Conservation (phyloP, 495 filamentous ascomycete genomes). For the Geopyxis carbonaria region DNA sequence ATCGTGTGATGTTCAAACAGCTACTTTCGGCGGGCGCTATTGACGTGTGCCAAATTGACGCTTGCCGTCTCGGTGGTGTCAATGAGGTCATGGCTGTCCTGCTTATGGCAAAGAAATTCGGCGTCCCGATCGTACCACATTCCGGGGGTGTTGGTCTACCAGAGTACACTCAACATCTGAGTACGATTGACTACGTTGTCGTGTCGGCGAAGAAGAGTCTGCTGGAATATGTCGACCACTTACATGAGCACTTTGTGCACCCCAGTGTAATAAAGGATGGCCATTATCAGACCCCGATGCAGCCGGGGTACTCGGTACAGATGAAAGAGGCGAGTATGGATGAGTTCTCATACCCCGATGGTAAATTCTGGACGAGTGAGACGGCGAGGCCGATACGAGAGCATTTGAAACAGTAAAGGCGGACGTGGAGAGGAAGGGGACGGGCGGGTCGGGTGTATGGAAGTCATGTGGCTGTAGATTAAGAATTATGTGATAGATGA, state of each 20-base stretch:
- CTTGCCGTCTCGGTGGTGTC: slow-evolving; percentile 77
- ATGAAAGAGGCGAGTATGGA: slow-evolving; percentile 86
- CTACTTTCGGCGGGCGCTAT: slow-evolving; percentile 61
- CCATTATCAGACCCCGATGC: slow-evolving; percentile 69
- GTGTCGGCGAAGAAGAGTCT: slow-evolving; percentile 66
- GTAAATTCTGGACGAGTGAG: slow-evolving; percentile 68
- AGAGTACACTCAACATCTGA: slow-evolving; percentile 87
- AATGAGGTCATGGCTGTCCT: slow-evolving; percentile 89
- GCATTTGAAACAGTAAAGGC: slow-evolving; percentile 17
- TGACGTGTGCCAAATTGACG: slow-evolving; percentile 80
- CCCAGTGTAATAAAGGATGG: slow-evolving; percentile 66
- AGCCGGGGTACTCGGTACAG: slow-evolving; percentile 77
- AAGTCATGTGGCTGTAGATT: no score
- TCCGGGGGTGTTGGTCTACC: slow-evolving; percentile 79
- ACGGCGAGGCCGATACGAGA: slow-evolving; percentile 52
- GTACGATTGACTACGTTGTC: slow-evolving; percentile 85
- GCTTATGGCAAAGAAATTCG: slow-evolving; percentile 71
- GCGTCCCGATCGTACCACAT: slow-evolving; percentile 74
- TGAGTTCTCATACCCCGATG: slow-evolving; percentile 49
- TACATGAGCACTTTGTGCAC: slow-evolving; percentile 86
- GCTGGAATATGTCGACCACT: slow-evolving; percentile 80
- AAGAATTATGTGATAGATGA: no score
- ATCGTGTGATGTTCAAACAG: slow-evolving; percentile 88
- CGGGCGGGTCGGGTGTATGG: no score
- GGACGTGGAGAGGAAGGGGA: no score